phyloP scores from a whole-genome alignment of 345 rosid species.

The Trapa incisa region DNA sequence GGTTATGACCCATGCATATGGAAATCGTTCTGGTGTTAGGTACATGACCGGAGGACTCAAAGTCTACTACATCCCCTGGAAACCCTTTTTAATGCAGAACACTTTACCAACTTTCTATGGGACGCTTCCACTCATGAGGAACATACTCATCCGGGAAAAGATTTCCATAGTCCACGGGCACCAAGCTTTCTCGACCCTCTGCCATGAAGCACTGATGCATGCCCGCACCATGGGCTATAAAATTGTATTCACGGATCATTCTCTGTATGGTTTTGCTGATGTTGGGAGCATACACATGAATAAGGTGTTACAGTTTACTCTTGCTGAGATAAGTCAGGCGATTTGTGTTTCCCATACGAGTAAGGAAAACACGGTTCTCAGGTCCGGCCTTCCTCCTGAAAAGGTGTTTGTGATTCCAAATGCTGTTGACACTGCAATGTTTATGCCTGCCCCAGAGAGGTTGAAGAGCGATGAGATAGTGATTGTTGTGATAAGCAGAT shows the following conservation, averaged over 20 bases:
- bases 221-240: slow-evolving; percentile 86
- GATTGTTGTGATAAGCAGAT: slow-evolving; percentile 82
- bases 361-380: slow-evolving; percentile 85
- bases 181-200: slow-evolving; percentile 95
- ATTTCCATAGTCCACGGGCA: slow-evolving; percentile 87
- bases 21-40: slow-evolving; percentile 74
- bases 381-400: slow-evolving; percentile 77
- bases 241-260: slow-evolving; percentile 90
- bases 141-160: slow-evolving; percentile 65
- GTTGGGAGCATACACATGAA: slow-evolving; percentile 97
- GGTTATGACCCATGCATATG: slow-evolving; percentile 93
- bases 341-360: slow-evolving; percentile 94
- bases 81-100: slow-evolving; percentile 71
- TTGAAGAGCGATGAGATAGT: slow-evolving; percentile 48
- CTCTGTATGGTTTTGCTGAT: slow-evolving; percentile 86
- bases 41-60: slow-evolving; percentile 86
- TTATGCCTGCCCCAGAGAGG: slow-evolving; percentile 54
- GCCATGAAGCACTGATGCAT: slow-evolving; percentile 92
- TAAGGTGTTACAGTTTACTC: slow-evolving; percentile 81
- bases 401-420: slow-evolving; percentile 86
- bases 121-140: slow-evolving; percentile 69
- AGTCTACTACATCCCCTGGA: slow-evolving; percentile 88
- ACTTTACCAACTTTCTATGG: slow-evolving; percentile 75
- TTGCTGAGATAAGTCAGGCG: slow-evolving; percentile 92
- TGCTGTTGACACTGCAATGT: slow-evolving; percentile 99